Evolutionary conservation across 345 rosid genomes (phyloP), one percentile per base, ranked within the genome.

Genomic region (Hevea brasiliensis): DNA sequence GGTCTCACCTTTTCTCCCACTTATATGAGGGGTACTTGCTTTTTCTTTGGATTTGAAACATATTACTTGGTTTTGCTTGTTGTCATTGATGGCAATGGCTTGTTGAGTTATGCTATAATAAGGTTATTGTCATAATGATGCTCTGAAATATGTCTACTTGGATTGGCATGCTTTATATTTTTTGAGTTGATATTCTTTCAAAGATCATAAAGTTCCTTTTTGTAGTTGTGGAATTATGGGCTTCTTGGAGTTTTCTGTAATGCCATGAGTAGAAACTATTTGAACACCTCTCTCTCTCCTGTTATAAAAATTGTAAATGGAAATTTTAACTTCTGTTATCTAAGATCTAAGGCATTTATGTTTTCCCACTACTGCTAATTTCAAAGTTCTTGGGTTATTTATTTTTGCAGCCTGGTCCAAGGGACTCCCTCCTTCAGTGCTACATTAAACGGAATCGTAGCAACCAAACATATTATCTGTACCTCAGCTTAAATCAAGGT

Each of bases 321-420:
- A 50, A 50, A 50, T 50, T 50, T 50, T 50, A 48, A 14, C 4
- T 32, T 32, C 37, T 32, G 2, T 32, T 32, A 8, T 44, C 18
- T 65, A 17, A 47, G 4, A 4, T 32, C 37, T 65, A 27, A 47
- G 24, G 42, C 21, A 50, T 27, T 67, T 42, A 7, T 6, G 17
- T 21, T 35, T 18, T 50, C 10, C 24, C 23, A 9, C 26, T 67
- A 18, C 27, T 37, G 47, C 62, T 71, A 35, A 72, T 55, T 45
- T 61, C 23, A 3, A 18, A 45, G 18, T 9, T 56, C 29, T 7
- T 37, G 45, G 24, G 12, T 68, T 17, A 12, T 76, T 67, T 66
- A 69, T 6, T 71, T 60, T 76, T 88, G 81, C 83, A 94, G 98
- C 98, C 98, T 23, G 98, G 98, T 74, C 98, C 97, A 40, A 83